A percentile compares a stretch with the other conserved stretches of the same genome.
Conservation (phyloP, 306 rosid species). For the Cucurbita ficifolia region DNA sequence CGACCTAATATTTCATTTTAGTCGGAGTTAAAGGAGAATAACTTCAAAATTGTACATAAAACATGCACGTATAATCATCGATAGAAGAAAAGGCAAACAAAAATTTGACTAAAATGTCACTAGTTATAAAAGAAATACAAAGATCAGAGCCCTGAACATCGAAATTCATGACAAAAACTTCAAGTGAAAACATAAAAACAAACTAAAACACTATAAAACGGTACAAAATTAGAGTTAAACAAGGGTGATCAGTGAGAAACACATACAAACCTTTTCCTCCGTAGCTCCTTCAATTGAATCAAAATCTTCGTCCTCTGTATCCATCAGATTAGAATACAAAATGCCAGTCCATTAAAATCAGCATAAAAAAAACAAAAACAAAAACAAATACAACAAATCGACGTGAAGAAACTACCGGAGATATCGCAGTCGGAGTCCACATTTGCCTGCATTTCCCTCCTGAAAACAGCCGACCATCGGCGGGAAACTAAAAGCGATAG, state of each 20-base stretch:
- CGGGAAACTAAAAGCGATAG: not conserved
- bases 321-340: not conserved
- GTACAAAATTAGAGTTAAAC: not conserved
- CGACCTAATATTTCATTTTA: not conserved
- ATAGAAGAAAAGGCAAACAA: not conserved
- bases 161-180: not conserved
- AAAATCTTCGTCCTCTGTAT: not conserved
- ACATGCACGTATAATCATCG: not conserved
- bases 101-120: not conserved
- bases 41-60: not conserved
- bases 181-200: not conserved
- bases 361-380: too few species aligned
- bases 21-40: not conserved
- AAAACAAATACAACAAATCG: not conserved
- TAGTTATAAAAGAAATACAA: not conserved
- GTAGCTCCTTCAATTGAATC: not conserved
- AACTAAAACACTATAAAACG: not conserved
- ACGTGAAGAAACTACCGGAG: not conserved
- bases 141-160: not conserved
- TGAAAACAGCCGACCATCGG: not conserved
- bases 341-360: not conserved
- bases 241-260: not conserved
- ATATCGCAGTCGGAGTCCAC: not conserved
- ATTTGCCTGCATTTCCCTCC: not conserved
- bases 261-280: not conserved